Evolutionary conservation across 1,139 yeast genomes (phyloP).

Genomic region (Yamadazyma trypodendri): DNA sequence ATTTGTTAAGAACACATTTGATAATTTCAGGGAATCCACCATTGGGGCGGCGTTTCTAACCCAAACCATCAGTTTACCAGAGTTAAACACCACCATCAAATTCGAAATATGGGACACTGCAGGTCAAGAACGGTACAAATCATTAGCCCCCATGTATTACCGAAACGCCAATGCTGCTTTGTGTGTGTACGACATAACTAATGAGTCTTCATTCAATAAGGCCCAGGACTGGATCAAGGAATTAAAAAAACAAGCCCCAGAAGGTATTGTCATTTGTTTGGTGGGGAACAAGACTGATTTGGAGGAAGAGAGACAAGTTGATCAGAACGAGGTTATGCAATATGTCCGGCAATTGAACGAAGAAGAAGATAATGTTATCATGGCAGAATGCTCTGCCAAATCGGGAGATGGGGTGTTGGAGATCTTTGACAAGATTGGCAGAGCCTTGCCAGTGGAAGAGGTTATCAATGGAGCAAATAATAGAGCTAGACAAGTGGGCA

Average conservation of each 20-base stretch:
- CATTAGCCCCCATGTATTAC: constrained; percentile 50
- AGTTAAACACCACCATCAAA: constrained; percentile 36
- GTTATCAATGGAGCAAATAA: constrained; percentile 25
- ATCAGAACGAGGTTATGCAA: constrained; percentile 33
- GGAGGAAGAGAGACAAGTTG: constrained; percentile 49
- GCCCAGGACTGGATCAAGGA: constrained; percentile 98
- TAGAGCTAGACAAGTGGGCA: constrained; percentile 24
- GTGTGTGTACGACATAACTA: constrained; percentile 37
- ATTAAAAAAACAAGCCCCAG: constrained; percentile 84
- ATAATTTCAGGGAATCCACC: constrained; percentile 90
- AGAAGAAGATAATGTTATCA: constrained; percentile 27
- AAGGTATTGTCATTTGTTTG: constrained; percentile 78
- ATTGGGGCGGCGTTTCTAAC: constrained; percentile 97
- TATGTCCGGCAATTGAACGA: constrained; percentile 32
- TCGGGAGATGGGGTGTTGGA: constrained; percentile 48
- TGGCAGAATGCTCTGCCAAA: constrained; percentile 49
- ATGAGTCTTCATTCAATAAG: constrained; percentile 65
- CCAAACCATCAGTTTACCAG: constrained; percentile 63
- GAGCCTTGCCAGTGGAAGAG: constrained; percentile 46
- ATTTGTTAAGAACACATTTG: constrained; percentile 72
- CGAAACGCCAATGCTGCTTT: constrained; percentile 44
- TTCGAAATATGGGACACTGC: constrained; percentile 54
- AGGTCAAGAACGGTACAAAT: constrained; percentile 49
- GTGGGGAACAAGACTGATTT: constrained; percentile 90
- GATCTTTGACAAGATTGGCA: constrained; percentile 40